These are phyloP conservation scores for Epichloe bromicola DNA, from an alignment of 2,329 filamentous ascomycete genomes.

Conservation along the genomic window DNA sequence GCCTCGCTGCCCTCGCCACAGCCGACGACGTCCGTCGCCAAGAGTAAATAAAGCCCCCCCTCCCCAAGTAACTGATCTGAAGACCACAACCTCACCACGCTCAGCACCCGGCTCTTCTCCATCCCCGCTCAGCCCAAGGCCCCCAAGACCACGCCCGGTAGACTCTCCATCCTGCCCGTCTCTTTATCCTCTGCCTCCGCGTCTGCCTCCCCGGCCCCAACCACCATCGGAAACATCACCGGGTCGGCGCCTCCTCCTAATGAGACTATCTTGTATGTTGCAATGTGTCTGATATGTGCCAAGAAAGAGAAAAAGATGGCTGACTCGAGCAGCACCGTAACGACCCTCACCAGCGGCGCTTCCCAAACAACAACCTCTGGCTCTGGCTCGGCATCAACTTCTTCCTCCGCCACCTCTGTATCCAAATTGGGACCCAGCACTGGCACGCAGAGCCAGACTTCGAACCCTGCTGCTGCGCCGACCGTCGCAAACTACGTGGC, in stretches of 20 bases:
- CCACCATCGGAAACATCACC: conserved; percentile 1
- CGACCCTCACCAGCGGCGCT: neutral
- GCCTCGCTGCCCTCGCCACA: conserved; percentile 5
- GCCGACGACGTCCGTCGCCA: conserved; percentile 2
- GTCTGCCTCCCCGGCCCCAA: neutral
- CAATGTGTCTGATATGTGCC: neutral
- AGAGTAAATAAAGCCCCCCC: neutral
- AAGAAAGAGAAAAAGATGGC: neutral
- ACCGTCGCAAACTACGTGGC: conserved; percentile 10
- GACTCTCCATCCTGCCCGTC: conserved; percentile 3
- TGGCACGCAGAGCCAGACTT: conserved; percentile 3
- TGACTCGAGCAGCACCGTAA: neutral
- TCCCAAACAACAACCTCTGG: neutral
- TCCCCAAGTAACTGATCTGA: too few species aligned
- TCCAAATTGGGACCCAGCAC: neutral
- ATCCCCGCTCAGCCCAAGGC: conserved; percentile 4
- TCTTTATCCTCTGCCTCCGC: neutral
- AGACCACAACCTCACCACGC: neutral
- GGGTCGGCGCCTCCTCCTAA: neutral
- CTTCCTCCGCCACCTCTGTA: neutral
- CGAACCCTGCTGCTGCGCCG: conserved; percentile 12
- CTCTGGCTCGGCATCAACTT: neutral
- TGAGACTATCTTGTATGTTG: neutral
- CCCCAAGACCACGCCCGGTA: neutral
- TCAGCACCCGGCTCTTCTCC: conserved; percentile 4